Conservation (phyloP, 768 basidiomycete genomes). For the Tylopilus vinaceipallidus region DNA sequence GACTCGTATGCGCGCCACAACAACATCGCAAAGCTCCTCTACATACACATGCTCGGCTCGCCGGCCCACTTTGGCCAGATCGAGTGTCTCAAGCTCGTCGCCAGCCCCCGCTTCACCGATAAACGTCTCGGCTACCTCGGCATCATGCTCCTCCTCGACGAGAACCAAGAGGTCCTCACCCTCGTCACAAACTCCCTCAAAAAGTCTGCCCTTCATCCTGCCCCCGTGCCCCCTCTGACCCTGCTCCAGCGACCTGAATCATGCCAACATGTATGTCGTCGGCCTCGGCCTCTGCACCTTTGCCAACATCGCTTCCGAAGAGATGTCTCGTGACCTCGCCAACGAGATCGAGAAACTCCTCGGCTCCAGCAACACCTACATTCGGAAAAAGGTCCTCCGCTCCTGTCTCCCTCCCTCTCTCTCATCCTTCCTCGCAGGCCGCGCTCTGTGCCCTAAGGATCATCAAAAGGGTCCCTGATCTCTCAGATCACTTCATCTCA, state of each 20-base stretch:
- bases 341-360: conserved; percentile 98
- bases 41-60: conserved; percentile 98
- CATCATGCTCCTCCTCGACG: conserved; percentile 96
- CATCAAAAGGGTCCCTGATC: conserved; percentile 93
- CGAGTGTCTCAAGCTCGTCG: conserved; percentile 92
- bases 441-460: conserved; percentile 93
- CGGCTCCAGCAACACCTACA: conserved; percentile 97
- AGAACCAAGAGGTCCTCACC: conserved; percentile 96
- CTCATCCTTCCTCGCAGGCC: conserved; percentile 50
- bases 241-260: conserved; percentile 88
- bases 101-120: conserved; percentile 92
- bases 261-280: conserved; percentile 98
- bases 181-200: conserved; percentile 98
- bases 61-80: conserved; percentile 99
- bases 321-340: conserved; percentile 97
- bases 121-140: conserved; percentile 96
- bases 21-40: conserved; percentile 96
- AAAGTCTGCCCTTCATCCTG: conserved; percentile 55
- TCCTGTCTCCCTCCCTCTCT: neutral
- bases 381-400: conserved; percentile 85
- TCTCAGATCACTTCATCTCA: conserved; percentile 85
- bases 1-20: conserved; percentile 94
- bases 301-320: conserved; percentile 98
- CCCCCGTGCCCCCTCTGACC: conserved; percentile 7
- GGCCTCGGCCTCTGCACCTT: conserved; percentile 97